phyloP scores from a whole-genome alignment of 2,329 filamentous ascomycete species.

The Myriosclerotinia scirpicola region DNA sequence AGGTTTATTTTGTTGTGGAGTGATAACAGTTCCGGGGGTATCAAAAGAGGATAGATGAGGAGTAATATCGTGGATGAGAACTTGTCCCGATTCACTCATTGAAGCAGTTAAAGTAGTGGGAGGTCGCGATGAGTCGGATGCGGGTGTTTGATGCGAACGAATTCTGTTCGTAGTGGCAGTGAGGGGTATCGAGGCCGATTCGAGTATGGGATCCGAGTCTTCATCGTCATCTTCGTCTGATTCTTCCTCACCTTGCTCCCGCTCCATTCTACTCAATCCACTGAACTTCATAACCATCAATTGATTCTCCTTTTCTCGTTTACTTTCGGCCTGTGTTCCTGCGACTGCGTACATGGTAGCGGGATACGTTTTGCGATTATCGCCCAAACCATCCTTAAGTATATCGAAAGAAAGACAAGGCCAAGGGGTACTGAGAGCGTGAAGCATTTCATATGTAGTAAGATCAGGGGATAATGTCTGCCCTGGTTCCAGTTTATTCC shows the following conservation, averaged over 20 bases:
- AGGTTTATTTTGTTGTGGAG: constrained; percentile 83
- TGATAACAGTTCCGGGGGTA: constrained; percentile 76
- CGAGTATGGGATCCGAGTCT: constrained; percentile 81
- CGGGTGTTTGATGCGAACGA: constrained; percentile 77
- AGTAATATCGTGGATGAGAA: constrained; percentile 93
- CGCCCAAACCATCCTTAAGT: constrained; percentile 78
- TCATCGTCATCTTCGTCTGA: constrained; percentile 72
- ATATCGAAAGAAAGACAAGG: constrained; percentile 97
- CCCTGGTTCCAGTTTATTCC: constrained; percentile 85
- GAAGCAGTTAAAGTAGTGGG: constrained; percentile 82
- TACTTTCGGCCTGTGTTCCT: constrained; percentile 84
- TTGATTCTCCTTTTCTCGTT: constrained; percentile 80
- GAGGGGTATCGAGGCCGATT: constrained; percentile 85
- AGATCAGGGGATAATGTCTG: constrained; percentile 89
- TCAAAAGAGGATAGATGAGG: constrained; percentile 89
- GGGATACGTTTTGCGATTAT: constrained; percentile 89
- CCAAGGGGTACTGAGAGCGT: constrained; percentile 92
- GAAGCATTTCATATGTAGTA: constrained; percentile 97
- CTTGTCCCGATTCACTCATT: constrained; percentile 86
- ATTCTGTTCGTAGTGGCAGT: constrained; percentile 91
- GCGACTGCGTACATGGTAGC: constrained; percentile 93
- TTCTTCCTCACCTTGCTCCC: constrained; percentile 63
- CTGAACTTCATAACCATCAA: constrained; percentile 96
- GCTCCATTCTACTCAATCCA: constrained; percentile 83
- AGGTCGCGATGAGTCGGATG: constrained; percentile 67